Conservation (phyloP, 2,329 filamentous ascomycete genomes). For the Chaetomium strumarium region DNA sequence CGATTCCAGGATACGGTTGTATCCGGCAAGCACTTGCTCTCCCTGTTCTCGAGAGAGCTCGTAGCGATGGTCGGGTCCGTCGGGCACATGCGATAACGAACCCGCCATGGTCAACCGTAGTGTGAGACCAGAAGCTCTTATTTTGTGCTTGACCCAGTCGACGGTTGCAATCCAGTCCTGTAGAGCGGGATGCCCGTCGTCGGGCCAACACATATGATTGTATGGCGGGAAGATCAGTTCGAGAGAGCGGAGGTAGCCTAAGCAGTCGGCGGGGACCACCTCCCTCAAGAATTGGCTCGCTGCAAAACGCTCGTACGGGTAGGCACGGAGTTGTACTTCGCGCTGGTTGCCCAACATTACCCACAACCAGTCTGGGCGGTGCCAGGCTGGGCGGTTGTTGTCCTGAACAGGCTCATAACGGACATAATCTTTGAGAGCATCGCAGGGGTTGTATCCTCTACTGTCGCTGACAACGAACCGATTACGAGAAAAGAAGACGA, state of each 20-base stretch:
- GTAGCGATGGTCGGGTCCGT: too few relatives aligned
- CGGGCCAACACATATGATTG: neutral
- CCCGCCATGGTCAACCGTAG: neutral
- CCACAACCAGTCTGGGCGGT: too few relatives aligned
- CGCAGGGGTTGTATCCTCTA: too few relatives aligned
- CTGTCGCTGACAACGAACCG: neutral
- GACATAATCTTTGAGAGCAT: too few relatives aligned
- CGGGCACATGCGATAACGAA: too few relatives aligned
- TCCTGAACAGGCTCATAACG: neutral
- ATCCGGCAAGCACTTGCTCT: too few relatives aligned
- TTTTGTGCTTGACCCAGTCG: neutral
- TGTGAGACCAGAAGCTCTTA: neutral
- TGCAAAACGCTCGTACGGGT: neutral
- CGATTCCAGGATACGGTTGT: too few relatives aligned
- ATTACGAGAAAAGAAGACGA: conserved; percentile 1
- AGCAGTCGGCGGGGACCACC: neutral
- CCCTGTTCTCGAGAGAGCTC: too few relatives aligned
- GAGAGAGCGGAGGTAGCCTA: neutral
- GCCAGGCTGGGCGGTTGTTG: too few relatives aligned
- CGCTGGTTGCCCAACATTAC: too few relatives aligned
- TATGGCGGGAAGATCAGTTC: neutral
- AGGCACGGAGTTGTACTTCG: neutral
- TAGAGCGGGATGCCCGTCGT: neutral
- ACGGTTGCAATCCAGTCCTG: neutral
- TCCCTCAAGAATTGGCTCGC: neutral